Conservation (phyloP, 345 rosid genomes). For the Hibiscus tridactylites region DNA sequence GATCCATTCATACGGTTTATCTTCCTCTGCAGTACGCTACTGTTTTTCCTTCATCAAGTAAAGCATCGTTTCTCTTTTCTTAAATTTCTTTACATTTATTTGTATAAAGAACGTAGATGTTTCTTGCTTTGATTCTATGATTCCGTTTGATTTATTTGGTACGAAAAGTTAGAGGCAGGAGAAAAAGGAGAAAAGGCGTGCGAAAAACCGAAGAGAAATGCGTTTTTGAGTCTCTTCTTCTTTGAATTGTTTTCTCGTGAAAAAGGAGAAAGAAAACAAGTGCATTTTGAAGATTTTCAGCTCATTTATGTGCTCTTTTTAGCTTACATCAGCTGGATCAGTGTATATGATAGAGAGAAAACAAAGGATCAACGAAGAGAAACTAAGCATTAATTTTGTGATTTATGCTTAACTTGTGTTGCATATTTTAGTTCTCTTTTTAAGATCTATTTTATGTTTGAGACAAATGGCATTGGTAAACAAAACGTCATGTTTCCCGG, state of each 20-base stretch:
- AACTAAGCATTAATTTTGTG: not conserved
- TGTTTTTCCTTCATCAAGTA: constrained; percentile 1
- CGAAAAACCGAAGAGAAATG: not conserved
- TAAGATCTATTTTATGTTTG: not conserved
- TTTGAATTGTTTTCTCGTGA: not conserved
- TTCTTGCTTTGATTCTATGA: not conserved
- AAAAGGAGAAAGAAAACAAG: not conserved
- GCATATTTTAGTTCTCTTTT: not conserved
- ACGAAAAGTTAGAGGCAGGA: not conserved
- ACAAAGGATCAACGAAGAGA: not conserved
- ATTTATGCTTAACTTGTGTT: not conserved
- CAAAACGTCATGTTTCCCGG: not conserved
- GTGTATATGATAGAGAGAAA: not conserved
- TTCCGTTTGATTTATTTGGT: not conserved
- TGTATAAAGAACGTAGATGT: not conserved
- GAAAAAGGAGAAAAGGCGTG: not conserved
- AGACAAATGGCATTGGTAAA: constrained; percentile 2
- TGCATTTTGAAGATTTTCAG: not conserved
- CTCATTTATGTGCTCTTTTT: not conserved
- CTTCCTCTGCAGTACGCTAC: constrained; percentile 3
- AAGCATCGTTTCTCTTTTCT: not conserved
- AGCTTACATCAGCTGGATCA: not conserved
- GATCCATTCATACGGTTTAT: not conserved
- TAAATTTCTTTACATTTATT: not conserved
- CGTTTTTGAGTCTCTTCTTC: not conserved